These are phyloP conservation scores for Mesotaenium endlicherianum DNA, from an alignment of 139 green algal species.

Conservation along the genomic window DNA sequence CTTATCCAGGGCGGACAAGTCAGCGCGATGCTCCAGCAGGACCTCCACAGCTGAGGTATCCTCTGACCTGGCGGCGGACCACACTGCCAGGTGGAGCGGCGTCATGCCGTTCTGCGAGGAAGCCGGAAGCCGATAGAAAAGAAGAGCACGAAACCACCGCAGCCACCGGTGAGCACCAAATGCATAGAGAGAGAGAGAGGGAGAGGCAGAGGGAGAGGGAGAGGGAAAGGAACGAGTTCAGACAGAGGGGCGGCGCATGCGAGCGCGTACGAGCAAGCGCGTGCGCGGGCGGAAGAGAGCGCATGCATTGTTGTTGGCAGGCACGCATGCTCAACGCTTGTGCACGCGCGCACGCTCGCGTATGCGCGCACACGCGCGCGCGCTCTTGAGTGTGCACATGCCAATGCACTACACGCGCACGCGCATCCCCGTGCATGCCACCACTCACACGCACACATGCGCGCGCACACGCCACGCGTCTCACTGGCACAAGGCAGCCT, in stretches of 20 bases:
- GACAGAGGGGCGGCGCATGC: neutral
- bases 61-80: neutral
- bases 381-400: too few relatives aligned
- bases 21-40: neutral
- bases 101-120: slow-evolving; percentile 15
- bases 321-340: too few relatives aligned
- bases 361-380: too few relatives aligned
- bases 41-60: neutral
- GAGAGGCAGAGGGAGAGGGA: neutral
- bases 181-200: neutral
- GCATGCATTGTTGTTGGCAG: too few relatives aligned
- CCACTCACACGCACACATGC: too few relatives aligned
- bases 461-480: too few relatives aligned
- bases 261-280: neutral
- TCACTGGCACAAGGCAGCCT: too few relatives aligned
- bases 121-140: neutral
- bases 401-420: too few relatives aligned
- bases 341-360: too few relatives aligned
- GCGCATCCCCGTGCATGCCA: too few relatives aligned
- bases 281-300: neutral
- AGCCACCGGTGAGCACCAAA: too few relatives aligned
- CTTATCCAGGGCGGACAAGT: neutral
- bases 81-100: slow-evolving; percentile 16
- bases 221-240: neutral
- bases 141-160: neutral